Conservation (phyloP, 768 basidiomycete genomes). For the Lentinula sp. region DNA sequence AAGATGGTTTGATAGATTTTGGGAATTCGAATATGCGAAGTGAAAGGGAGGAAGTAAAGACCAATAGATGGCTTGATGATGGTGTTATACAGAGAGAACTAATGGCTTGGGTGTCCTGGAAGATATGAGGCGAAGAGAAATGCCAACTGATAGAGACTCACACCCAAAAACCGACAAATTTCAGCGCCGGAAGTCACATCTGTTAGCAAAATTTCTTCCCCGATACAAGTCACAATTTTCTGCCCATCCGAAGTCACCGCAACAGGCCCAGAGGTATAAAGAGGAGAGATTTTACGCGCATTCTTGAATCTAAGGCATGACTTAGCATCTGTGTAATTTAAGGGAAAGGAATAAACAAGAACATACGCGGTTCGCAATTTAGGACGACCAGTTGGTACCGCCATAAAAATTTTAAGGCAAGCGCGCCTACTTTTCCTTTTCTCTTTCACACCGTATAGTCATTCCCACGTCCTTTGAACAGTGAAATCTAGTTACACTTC, state of each 20-base stretch:
- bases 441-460: not conserved
- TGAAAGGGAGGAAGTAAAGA: constrained; percentile 77
- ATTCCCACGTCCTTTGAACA: too few species aligned
- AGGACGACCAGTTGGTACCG: constrained; percentile 21
- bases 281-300: constrained; percentile 61
- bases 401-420: not conserved
- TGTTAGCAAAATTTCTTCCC: constrained; percentile 80
- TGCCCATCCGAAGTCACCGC: constrained; percentile 73
- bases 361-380: constrained; percentile 63
- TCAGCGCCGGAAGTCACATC: constrained; percentile 68
- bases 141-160: constrained; percentile 34
- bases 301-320: constrained; percentile 67
- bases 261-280: constrained; percentile 88
- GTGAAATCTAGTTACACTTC: too few species aligned
- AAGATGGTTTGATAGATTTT: constrained; percentile 27
- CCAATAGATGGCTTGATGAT: constrained; percentile 64
- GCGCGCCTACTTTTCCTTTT: not conserved
- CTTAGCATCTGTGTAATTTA: constrained; percentile 2
- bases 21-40: constrained; percentile 85
- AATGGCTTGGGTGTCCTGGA: constrained; percentile 79
- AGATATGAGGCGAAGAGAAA: not conserved
- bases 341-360: not conserved
- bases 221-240: constrained; percentile 80
- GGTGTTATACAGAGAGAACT: constrained; percentile 81
- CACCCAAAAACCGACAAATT: constrained; percentile 79